Conservation (phyloP, 73 alveolate species). For the Tetrahymena elliotti region DNA sequence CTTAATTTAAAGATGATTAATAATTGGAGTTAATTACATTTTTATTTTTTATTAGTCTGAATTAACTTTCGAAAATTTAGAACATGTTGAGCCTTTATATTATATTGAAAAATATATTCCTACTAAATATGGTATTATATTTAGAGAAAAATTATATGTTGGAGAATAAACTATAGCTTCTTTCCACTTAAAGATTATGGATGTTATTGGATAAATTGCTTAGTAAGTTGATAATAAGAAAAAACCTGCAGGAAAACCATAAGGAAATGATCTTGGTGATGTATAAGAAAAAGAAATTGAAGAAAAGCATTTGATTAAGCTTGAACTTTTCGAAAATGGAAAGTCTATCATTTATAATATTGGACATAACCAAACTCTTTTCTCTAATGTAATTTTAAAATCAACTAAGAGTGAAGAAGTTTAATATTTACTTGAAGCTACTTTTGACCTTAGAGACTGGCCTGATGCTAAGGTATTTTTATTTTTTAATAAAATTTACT, state of each 20-base stretch:
- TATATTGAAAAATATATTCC: constrained; percentile 67
- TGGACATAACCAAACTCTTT: constrained; percentile 63
- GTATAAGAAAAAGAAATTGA: constrained; percentile 36
- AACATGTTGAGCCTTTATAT: constrained; percentile 67
- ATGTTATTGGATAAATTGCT: constrained; percentile 9
- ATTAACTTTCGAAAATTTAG: constrained; percentile 45
- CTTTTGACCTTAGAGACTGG: constrained; percentile 69
- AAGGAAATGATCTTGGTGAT: constrained; percentile 39
- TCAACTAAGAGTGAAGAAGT: constrained; percentile 28
- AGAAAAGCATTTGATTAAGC: constrained; percentile 42
- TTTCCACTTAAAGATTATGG: constrained; percentile 45
- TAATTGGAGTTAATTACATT: neutral
- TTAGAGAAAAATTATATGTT: constrained; percentile 75
- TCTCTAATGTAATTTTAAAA: constrained; percentile 64
- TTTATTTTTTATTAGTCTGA: neutral
- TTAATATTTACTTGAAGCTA: constrained; percentile 55
- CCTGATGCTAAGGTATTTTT: constrained; percentile 52
- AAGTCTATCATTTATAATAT: constrained; percentile 38
- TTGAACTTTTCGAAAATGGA: constrained; percentile 58
- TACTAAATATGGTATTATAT: constrained; percentile 76
- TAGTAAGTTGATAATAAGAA: constrained; percentile 6
- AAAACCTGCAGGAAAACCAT: constrained; percentile 30
- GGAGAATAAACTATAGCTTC: constrained; percentile 60
- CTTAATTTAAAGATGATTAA: neutral
- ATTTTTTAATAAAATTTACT: neutral